These are phyloP conservation scores for Turritis glabra DNA, from an alignment of 345 rosid species.

Conservation along the genomic window DNA sequence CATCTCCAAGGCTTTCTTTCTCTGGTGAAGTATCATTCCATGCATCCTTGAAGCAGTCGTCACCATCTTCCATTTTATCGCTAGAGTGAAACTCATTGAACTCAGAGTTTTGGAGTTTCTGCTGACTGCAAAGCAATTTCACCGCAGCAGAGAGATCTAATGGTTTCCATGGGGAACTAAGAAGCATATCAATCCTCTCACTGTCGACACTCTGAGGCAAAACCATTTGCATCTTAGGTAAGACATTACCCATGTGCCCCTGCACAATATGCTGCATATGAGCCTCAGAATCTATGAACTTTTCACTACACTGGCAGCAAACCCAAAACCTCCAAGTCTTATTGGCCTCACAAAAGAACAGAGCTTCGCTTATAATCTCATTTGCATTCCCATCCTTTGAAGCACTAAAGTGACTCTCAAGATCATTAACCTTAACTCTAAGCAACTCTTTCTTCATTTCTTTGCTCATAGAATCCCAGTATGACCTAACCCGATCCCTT, in stretches of 20 bases:
- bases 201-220: slow-evolving; percentile 67
- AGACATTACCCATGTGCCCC: slow-evolving; percentile 70
- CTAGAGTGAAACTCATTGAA: slow-evolving; percentile 44
- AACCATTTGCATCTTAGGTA: slow-evolving; percentile 70
- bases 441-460: slow-evolving; percentile 63
- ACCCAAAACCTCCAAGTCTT: slow-evolving; percentile 80
- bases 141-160: slow-evolving; percentile 64
- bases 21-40: slow-evolving; percentile 69
- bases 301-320: slow-evolving; percentile 68
- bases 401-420: slow-evolving; percentile 56
- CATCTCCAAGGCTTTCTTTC: slow-evolving; percentile 53
- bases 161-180: slow-evolving; percentile 78
- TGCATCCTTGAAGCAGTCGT: slow-evolving; percentile 75
- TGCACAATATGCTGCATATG: slow-evolving; percentile 81
- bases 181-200: slow-evolving; percentile 76
- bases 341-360: slow-evolving; percentile 54
- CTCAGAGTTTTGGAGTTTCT: slow-evolving; percentile 48
- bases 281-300: slow-evolving; percentile 58
- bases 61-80: slow-evolving; percentile 49
- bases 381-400: slow-evolving; percentile 58
- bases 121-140: slow-evolving; percentile 53
- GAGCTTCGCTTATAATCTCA: slow-evolving; percentile 63
- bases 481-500: slow-evolving; percentile 60
- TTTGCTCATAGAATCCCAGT: slow-evolving; percentile 67
- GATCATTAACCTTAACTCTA: slow-evolving; percentile 55